These are phyloP conservation scores for Nematocida minor DNA, from an alignment of 371 early-diverging fungal species.

Conservation along the genomic window DNA sequence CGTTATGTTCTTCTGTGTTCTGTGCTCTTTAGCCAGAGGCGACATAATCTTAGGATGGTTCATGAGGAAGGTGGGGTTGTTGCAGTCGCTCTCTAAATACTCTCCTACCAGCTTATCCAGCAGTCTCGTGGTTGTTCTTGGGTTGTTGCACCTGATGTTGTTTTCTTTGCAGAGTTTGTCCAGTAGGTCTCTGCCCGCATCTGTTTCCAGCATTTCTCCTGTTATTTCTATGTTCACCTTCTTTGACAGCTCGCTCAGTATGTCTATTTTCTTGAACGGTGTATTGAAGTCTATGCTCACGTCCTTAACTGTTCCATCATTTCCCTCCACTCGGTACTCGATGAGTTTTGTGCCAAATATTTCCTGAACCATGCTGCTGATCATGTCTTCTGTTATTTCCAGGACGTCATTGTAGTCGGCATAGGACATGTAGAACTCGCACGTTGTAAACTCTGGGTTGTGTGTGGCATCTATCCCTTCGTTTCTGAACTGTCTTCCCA, in stretches of 20 bases:
- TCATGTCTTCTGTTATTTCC: conserved; percentile 82
- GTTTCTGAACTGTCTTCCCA: conserved; percentile 98
- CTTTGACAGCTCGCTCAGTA: conserved; percentile 84
- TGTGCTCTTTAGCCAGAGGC: conserved; percentile 94
- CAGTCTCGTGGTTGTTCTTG: conserved; percentile 84
- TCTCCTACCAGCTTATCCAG: conserved; percentile 97
- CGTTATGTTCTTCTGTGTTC: conserved; percentile 78
- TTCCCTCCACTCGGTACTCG: conserved; percentile 80
- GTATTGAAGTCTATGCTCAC: conserved; percentile 82
- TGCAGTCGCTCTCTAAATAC: conserved; percentile 84
- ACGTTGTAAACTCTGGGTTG: conserved; percentile 99
- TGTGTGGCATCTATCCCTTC: conserved; percentile 98
- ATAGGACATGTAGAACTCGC: conserved; percentile 98
- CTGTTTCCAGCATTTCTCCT: conserved; percentile 73
- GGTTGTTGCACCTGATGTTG: conserved; percentile 80
- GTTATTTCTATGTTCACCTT: conserved; percentile 74
- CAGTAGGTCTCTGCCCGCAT: conserved; percentile 76
- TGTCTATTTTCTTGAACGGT: conserved; percentile 86
- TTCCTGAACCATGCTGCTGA: conserved; percentile 81
- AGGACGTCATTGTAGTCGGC: conserved; percentile 91
- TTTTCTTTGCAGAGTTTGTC: conserved; percentile 79
- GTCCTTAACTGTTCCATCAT: conserved; percentile 61
- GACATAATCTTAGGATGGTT: conserved; percentile 97
- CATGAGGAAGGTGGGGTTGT: conserved; percentile 88
- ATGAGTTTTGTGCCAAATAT: conserved; percentile 79